Base-by-base conservation (phyloP, 495 filamentous ascomycete species). In the Trichocladium uniseriatum region DNA sequence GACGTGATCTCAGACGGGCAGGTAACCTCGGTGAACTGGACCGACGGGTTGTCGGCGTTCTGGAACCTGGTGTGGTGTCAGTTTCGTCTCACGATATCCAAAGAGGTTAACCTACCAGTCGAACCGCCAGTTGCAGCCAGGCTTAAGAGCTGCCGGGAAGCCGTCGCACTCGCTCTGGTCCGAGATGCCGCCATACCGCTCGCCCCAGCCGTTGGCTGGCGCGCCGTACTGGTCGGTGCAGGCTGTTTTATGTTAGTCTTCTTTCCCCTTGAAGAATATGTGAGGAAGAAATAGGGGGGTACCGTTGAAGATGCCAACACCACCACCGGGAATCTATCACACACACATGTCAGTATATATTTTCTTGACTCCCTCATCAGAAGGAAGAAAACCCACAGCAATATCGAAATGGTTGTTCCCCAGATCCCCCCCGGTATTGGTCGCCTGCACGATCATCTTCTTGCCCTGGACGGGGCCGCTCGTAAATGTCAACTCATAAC, bases 71-170 rank as follows among this genome's bases (percentile, higher is more conserved):
- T 78, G 65, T 78, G 82, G 48, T 78, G 77, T 73, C 75, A 82
- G 60, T 77, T 20, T 20, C 5, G n/a, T 22, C 6, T 43, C 8
- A 20, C 9, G 27, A 20, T 7, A 6, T 8, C 32, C 15, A 31
- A 15, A 37, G 6, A 20, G 31, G 5, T n/a, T 1, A 20, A 41
- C 37, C 19, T 24, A 49, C 48, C 79, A 85, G 65, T 81, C 80
- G 64, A 80, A 86, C 48, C 80, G 78, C 74, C 78, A 86, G 61
- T 78, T 69, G 68, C 81, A 84, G n/a, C 82, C 81, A 3, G 63
- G 65, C 65, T 79, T 76, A 41, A 85, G 70, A 20, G 67, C 68
- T 19, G 48, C 64, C 5, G 79, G 79, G 66, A 84, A 79, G 24
- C 56, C 32, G 51, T 73, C 66, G 67, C 82, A 84, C 10, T 71